These are phyloP conservation scores for Aspergillus heteromorphus DNA, from an alignment of 495 filamentous ascomycete genomes.

Conservation along the genomic window DNA sequence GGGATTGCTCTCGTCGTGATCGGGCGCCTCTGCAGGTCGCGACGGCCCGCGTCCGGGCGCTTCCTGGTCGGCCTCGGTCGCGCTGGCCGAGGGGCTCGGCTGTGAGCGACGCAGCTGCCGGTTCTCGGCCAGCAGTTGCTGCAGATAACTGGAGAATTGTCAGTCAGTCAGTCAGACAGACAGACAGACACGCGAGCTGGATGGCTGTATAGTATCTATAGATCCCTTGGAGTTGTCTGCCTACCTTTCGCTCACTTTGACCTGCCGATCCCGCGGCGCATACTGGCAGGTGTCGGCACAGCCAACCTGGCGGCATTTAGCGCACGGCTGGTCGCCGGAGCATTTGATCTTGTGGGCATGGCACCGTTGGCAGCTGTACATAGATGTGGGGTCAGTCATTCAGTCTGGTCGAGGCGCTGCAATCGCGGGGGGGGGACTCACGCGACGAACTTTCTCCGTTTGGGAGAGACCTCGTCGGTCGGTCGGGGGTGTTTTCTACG, in stretches of 20 bases:
- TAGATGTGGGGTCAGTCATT: neutral
- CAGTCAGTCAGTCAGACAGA: conserved; percentile 2
- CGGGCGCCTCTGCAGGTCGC: conserved; percentile 20
- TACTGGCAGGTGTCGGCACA: conserved; percentile 37
- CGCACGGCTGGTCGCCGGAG: conserved; percentile 38
- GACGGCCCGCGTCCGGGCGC: conserved; percentile 13
- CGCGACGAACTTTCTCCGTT: conserved; percentile 38
- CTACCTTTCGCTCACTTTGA: conserved; percentile 44
- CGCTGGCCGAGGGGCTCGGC: conserved; percentile 27
- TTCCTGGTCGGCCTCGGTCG: conserved; percentile 21
- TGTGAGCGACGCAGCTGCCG: conserved; percentile 35
- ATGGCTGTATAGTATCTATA: too few relatives aligned
- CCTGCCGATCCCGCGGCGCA: conserved; percentile 35
- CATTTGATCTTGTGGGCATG: conserved; percentile 46
- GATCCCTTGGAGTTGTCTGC: too few relatives aligned
- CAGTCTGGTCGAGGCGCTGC: neutral
- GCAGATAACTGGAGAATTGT: conserved; percentile 26
- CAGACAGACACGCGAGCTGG: too few relatives aligned
- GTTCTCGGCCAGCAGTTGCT: conserved; percentile 34
- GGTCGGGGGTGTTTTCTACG: conserved; percentile 7
- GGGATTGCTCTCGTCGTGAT: conserved; percentile 28
- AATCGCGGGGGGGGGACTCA: conserved; percentile 9
- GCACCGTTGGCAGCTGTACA: conserved; percentile 37
- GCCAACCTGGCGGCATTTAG: conserved; percentile 33
- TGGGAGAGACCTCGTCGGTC: conserved; percentile 11